These are phyloP conservation scores for Annulohypoxylon truncatum DNA, from an alignment of 2,329 filamentous ascomycete genomes.

Conservation along the genomic window DNA sequence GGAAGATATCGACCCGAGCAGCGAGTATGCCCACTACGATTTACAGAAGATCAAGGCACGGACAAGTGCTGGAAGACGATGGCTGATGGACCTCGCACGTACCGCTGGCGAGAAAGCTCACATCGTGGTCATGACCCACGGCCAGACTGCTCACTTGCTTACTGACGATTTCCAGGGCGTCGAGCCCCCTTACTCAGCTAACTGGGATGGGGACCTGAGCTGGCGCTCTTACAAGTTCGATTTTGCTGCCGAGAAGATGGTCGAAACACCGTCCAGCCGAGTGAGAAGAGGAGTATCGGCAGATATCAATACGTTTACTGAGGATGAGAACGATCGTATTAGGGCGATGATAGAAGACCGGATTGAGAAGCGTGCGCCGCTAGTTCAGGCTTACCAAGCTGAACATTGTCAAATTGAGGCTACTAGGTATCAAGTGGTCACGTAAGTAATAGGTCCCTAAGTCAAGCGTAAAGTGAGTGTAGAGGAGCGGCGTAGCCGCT, in stretches of 20 bases:
- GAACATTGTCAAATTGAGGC: not conserved
- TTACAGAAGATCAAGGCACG: not conserved
- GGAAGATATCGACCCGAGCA: not conserved
- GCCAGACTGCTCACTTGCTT: not conserved
- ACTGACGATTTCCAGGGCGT: not conserved
- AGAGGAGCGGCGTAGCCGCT: too few relatives aligned
- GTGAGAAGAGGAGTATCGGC: not conserved
- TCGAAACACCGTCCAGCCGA: not conserved
- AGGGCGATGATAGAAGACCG: not conserved
- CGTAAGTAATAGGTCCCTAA: too few relatives aligned
- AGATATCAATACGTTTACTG: not conserved
- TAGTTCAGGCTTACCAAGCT: not conserved
- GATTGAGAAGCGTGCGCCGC: not conserved
- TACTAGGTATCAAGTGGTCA: too few relatives aligned
- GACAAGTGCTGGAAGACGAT: not conserved
- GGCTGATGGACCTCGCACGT: not conserved
- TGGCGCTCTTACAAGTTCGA: conserved; percentile 1
- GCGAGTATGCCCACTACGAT: not conserved
- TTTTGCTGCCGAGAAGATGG: not conserved
- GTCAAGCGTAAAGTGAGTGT: too few relatives aligned
- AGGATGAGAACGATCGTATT: not conserved
- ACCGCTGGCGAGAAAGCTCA: not conserved
- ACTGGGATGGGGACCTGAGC: not conserved
- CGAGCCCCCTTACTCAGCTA: not conserved
- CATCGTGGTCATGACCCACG: not conserved